Percentiles rank a stretch among this genome's conserved stretches.
phyloP scores from a whole-genome alignment of 495 filamentous ascomycete genomes.

The Penicillium canescens region DNA sequence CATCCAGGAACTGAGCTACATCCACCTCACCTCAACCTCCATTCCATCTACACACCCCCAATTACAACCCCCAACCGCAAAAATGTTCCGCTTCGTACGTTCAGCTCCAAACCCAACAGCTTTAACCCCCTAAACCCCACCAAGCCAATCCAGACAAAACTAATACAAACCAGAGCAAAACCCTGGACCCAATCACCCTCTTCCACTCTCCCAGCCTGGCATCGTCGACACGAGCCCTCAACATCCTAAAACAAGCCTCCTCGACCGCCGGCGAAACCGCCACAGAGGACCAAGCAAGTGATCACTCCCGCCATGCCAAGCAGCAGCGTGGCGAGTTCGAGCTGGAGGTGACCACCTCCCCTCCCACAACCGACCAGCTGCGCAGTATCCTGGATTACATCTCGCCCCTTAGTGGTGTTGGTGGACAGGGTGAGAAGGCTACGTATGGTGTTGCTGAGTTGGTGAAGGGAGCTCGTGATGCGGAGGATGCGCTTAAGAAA shows the following conservation, averaged over 20 bases:
- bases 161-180: constrained; percentile 60
- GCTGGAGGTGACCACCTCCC: constrained; percentile 76
- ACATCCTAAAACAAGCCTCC: constrained; percentile 73
- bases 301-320: constrained; percentile 56
- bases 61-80: constrained; percentile 14
- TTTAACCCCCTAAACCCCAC: neutral
- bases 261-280: constrained; percentile 58
- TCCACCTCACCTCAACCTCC: constrained; percentile 1
- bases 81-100: constrained; percentile 49
- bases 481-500: constrained; percentile 74
- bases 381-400: constrained; percentile 85
- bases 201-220: constrained; percentile 78
- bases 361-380: constrained; percentile 83
- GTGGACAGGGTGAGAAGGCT: constrained; percentile 24
- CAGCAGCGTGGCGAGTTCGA: constrained; percentile 70
- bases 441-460: constrained; percentile 48
- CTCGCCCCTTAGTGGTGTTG: constrained; percentile 47
- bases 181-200: constrained; percentile 89
- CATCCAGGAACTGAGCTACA: constrained; percentile 13
- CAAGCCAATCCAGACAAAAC: constrained; percentile 3
- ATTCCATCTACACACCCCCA: constrained; percentile 4
- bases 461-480: constrained; percentile 67
- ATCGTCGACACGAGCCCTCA: constrained; percentile 65
- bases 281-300: constrained; percentile 66
- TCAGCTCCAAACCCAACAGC: constrained; percentile 1